These are phyloP conservation scores for Fonsecaea monophora DNA, from an alignment of 2,329 filamentous ascomycete species.

Conservation along the genomic window DNA sequence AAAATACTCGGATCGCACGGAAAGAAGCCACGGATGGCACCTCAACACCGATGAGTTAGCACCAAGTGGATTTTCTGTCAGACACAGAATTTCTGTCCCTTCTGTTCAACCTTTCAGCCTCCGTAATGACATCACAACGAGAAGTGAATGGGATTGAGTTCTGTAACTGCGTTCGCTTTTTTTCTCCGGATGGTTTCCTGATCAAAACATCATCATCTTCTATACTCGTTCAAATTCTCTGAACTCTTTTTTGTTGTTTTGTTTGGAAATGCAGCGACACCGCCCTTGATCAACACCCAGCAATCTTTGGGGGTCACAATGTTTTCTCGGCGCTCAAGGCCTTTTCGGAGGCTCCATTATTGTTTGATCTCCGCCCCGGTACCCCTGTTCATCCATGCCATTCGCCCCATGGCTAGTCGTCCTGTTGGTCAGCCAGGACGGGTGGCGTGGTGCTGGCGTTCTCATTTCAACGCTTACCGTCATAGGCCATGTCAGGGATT, in stretches of 20 bases:
- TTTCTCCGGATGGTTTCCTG: neutral
- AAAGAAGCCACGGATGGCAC: neutral
- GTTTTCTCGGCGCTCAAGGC: constrained; percentile 3
- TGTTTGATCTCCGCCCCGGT: constrained; percentile 12
- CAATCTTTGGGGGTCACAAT: neutral
- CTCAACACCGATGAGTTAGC: neutral
- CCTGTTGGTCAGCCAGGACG: constrained; percentile 20
- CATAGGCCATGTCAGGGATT: constrained; percentile 13
- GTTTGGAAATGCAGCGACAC: neutral
- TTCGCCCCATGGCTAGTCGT: neutral
- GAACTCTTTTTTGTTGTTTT: neutral
- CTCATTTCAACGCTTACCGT: constrained; percentile 28
- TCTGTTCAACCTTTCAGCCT: neutral
- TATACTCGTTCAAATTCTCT: neutral
- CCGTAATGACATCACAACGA: neutral
- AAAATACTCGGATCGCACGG: neutral
- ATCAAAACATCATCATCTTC: neutral
- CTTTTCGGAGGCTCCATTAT: constrained; percentile 1
- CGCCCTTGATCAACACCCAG: neutral
- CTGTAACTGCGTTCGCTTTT: neutral
- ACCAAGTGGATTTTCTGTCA: neutral
- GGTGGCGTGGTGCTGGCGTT: constrained; percentile 21
- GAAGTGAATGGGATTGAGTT: neutral
- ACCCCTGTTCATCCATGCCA: constrained; percentile 1
- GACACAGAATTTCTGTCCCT: neutral